A percentile compares a stretch with the other conserved stretches of the same genome.
Evolutionary conservation across 192 early-diverging fungal species (phyloP).

Genomic region (Gamsiella multidivaricata): DNA sequence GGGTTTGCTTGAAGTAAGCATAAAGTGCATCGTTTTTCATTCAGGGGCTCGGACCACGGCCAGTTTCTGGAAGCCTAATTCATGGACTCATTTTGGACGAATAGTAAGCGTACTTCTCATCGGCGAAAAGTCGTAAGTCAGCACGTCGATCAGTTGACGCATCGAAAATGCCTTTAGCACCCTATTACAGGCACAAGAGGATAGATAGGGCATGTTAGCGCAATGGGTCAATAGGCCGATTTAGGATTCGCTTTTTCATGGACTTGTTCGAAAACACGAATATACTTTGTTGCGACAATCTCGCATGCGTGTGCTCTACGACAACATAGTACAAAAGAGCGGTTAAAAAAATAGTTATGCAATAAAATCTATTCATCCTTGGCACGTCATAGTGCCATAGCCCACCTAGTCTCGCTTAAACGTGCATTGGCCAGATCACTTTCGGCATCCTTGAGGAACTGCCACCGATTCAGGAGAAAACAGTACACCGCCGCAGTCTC

Average conservation of each 20-base stretch:
- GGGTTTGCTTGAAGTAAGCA: background rate
- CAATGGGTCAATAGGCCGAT: background rate
- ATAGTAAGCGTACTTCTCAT: constrained; percentile 19
- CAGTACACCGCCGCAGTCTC: constrained; percentile 53
- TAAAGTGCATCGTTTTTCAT: background rate
- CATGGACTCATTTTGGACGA: no score
- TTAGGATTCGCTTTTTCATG: no score
- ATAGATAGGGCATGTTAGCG: no score
- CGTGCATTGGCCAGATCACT: constrained; percentile 48
- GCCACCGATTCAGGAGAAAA: constrained; percentile 47
- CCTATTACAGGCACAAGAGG: constrained; percentile 11
- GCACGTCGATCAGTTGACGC: constrained; percentile 49
- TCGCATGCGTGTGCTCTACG: constrained; percentile 56
- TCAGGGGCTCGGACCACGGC: background rate
- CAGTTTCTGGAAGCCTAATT: no score
- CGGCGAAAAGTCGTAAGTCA: constrained; percentile 56
- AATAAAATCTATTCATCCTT: background rate
- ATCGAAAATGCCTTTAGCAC: constrained; percentile 50
- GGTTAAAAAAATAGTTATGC: constrained; percentile 5
- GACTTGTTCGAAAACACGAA: no score
- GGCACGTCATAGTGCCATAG: background rate
- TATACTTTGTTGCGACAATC: constrained; percentile 57
- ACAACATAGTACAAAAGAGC: constrained; percentile 1
- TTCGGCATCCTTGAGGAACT: constrained; percentile 51
- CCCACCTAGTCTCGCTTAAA: constrained; percentile 51